Percentiles rank a stretch among this genome's conserved stretches.
Evolutionary conservation across 2,329 filamentous ascomycete genomes (phyloP).

Genomic region (Diaporthe australafricana): DNA sequence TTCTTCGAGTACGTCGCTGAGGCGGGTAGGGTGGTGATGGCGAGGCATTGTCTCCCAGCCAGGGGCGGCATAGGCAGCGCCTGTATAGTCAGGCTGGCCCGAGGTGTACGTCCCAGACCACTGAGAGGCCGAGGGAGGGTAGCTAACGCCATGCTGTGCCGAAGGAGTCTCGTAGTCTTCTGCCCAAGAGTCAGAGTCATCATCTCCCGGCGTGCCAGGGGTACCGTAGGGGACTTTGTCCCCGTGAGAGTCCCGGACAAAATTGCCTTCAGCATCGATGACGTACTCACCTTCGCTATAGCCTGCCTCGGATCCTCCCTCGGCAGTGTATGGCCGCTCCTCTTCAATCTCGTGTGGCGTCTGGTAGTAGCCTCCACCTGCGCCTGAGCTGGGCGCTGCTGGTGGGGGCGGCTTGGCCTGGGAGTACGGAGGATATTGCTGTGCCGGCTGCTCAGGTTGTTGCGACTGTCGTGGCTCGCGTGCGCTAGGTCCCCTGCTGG

Average conservation of each 20-base stretch:
- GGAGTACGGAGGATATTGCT: constrained; percentile 44
- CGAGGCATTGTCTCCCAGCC: constrained; percentile 82
- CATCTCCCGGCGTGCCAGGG: constrained; percentile 56
- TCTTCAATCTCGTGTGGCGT: constrained; percentile 58
- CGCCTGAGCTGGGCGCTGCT: constrained; percentile 51
- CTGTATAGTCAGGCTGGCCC: constrained; percentile 70
- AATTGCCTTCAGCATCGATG: constrained; percentile 70
- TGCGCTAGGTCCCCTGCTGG: constrained; percentile 63
- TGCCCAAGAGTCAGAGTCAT: constrained; percentile 62
- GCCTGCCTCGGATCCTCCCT: constrained; percentile 67
- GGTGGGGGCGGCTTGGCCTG: constrained; percentile 44
- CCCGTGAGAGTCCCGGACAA: constrained; percentile 70
- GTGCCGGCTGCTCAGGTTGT: constrained; percentile 31
- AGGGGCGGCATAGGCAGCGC: constrained; percentile 72
- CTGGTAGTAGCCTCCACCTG: constrained; percentile 55
- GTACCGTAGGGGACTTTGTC: constrained; percentile 66
- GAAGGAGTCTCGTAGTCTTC: constrained; percentile 70
- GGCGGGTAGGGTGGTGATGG: constrained; percentile 87
- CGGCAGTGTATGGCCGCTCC: constrained; percentile 55
- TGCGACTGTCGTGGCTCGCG: constrained; percentile 51
- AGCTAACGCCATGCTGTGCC: constrained; percentile 52
- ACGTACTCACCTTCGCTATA: constrained; percentile 80
- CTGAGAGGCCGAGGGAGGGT: constrained; percentile 53
- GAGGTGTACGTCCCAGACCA: constrained; percentile 56
- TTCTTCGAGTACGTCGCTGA: constrained; percentile 90